phyloP scores from a whole-genome alignment of 2,329 filamentous ascomycete species.

The Helotiales sp. region DNA sequence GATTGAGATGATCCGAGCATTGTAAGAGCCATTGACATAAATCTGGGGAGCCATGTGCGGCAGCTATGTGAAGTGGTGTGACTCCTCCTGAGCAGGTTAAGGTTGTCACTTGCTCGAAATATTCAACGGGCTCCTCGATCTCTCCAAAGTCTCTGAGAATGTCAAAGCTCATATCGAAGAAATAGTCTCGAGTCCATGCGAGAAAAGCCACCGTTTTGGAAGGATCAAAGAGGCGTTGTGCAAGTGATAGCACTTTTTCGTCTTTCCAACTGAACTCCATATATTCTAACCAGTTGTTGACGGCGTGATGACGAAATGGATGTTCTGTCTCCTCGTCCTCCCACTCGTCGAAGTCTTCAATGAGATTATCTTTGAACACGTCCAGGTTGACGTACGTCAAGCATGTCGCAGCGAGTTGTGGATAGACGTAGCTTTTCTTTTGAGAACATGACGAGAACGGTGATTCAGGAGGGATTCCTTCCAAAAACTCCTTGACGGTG shows the following conservation, averaged over 20 bases:
- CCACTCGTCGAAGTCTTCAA: neutral
- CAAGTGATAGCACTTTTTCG: too few relatives aligned
- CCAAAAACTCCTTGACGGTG: slow-evolving; percentile 29
- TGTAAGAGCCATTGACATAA: neutral
- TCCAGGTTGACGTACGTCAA: neutral
- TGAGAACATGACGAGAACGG: neutral
- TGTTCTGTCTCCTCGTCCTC: neutral
- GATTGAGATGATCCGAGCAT: neutral
- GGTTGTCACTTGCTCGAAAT: neutral
- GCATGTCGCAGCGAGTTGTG: neutral
- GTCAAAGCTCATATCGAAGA: too few relatives aligned
- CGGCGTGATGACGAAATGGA: neutral
- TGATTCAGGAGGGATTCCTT: neutral
- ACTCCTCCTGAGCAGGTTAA: neutral
- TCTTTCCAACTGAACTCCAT: neutral
- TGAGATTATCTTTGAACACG: neutral
- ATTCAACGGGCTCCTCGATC: neutral
- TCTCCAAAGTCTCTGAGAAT: too few relatives aligned
- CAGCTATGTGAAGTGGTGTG: neutral
- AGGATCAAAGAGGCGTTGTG: neutral
- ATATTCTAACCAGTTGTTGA: neutral
- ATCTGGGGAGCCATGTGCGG: neutral
- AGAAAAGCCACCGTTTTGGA: neutral
- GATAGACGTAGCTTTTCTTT: neutral
- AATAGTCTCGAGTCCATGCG: neutral